Evolutionary conservation across 2,329 filamentous ascomycete genomes (phyloP), one percentile per base, ranked within the genome.

Genomic region (Trichoderma guizhouense): DNA sequence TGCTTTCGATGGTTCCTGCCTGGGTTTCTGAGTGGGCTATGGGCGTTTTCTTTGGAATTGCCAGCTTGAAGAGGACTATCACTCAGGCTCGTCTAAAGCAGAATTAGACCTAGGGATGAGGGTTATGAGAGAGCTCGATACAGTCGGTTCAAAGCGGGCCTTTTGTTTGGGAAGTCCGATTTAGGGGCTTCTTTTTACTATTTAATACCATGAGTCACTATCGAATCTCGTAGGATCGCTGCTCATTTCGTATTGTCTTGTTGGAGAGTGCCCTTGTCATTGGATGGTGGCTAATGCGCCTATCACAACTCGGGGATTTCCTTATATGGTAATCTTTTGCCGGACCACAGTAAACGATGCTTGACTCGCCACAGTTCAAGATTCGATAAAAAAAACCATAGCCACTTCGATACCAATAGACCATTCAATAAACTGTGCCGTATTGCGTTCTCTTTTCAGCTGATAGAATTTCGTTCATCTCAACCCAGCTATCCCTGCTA

Each of bases 21-120:
- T 76, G 78, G 74, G 64, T 81, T 68, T 80, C 76, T 1, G 81
- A 83, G 75, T 67, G 71, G 30, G 58, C 76, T 0, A 61, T 79
- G 39, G 76, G 76, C 0, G 73, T 78, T 18, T 78, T 81, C 28
- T 81, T 80, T 39, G 76, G 78, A 15, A 74, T 81, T 55, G 74
- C 77, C 0, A 69, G 63, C 0, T 77, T 81, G 74, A 70, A 74
- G 9, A 75, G 68, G 69, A 43, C 39, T 0, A n/a, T 43, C 39
- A 43, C 39, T 9, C 15, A 43, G 39, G 39, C 39, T 0, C 75
- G 67, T 26, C 30, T 70, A 12, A 80, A 80, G 76, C 74, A 64
- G 58, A 67, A 71, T 12, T 78, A 75, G 43, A 11, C 14, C 2
- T 21, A 7, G 11, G 12, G 26, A 24, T 14, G 47, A 53, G 21